These are phyloP conservation scores for Medicago arabica DNA, from an alignment of 306 rosid species.

Conservation along the genomic window DNA sequence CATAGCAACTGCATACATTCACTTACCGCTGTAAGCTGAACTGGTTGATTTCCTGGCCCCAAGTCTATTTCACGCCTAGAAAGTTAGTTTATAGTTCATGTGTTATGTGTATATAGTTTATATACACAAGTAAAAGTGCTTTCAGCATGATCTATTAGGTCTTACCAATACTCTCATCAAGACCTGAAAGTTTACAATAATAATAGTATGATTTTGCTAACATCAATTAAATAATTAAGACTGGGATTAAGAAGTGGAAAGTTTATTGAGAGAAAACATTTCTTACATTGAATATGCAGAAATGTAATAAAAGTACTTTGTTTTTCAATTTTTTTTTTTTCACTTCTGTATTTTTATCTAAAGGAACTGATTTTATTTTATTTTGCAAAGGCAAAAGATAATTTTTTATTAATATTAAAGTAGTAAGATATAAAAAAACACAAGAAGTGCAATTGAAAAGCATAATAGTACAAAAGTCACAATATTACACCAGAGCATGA, in stretches of 20 bases:
- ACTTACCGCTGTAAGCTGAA: conserved; percentile 1
- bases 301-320: neutral
- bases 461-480: no score
- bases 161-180: neutral
- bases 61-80: neutral
- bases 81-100: neutral
- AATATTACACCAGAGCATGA: no score
- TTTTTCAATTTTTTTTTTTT: neutral
- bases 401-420: no score
- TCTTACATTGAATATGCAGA: neutral
- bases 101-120: neutral
- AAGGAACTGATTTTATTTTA: no score
- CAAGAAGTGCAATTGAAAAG: no score
- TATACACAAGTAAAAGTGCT: neutral
- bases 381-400: no score
- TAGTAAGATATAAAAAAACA: no score
- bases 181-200: neutral
- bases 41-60: neutral
- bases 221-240: neutral
- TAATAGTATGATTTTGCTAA: neutral
- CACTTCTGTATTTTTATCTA: neutral
- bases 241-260: neutral
- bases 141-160: neutral
- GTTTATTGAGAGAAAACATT: neutral
- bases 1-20: neutral